These are phyloP conservation scores for Parathielavia appendiculata DNA, from an alignment of 495 filamentous ascomycete species.

Conservation along the genomic window DNA sequence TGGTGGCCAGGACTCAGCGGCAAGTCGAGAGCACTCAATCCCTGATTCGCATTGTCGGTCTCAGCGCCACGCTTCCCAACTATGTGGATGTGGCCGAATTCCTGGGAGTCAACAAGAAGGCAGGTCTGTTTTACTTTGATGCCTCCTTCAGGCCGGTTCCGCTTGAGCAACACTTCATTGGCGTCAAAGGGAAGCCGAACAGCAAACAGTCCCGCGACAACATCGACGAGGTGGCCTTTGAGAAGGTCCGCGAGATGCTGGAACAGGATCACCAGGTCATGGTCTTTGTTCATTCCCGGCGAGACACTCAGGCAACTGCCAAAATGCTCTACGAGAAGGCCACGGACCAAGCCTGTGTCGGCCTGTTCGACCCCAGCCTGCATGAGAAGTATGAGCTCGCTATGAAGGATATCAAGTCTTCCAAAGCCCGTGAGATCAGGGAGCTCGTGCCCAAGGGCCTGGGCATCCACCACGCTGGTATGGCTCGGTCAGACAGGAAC, in stretches of 20 bases:
- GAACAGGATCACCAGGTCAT: conserved; percentile 86
- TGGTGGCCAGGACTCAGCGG: conserved; percentile 89
- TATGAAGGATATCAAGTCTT: conserved; percentile 72
- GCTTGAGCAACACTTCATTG: conserved; percentile 94
- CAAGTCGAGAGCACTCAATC: conserved; percentile 98
- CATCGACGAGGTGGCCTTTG: conserved; percentile 75
- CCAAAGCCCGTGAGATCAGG: conserved; percentile 75
- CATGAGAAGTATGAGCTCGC: conserved; percentile 68
- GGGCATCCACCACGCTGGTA: conserved; percentile 93
- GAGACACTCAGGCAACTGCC: conserved; percentile 86
- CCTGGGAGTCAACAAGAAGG: conserved; percentile 87
- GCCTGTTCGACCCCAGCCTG: conserved; percentile 73
- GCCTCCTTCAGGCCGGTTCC: conserved; percentile 92
- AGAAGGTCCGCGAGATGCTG: conserved; percentile 94
- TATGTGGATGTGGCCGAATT: conserved; percentile 96
- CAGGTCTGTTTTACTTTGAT: conserved; percentile 96
- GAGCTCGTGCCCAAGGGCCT: conserved; percentile 86
- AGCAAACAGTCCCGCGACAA: conserved; percentile 78
- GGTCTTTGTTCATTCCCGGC: conserved; percentile 97
- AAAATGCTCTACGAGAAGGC: conserved; percentile 83
- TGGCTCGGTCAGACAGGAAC: conserved; percentile 89
- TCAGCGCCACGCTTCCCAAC: conserved; percentile 94
- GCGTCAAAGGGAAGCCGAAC: conserved; percentile 85
- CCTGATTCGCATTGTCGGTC: conserved; percentile 88
- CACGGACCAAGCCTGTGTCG: conserved; percentile 64